Base-by-base conservation (phyloP, 1,284 basidiomycete genomes). In the Puccinia brachypodii region DNA sequence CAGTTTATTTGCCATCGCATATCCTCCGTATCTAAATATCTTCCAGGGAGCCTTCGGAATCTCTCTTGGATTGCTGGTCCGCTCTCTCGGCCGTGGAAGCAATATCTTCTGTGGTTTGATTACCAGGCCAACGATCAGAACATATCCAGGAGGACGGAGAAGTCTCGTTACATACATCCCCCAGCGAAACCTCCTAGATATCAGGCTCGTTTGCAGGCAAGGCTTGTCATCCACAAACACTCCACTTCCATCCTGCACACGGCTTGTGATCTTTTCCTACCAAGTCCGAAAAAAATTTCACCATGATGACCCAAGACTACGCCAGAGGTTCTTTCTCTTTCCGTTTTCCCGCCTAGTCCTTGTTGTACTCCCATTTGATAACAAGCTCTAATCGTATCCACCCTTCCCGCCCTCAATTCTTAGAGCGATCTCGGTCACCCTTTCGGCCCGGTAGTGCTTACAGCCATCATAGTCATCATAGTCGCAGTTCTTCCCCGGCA, bases 341-440 rank as follows among this genome's bases (percentile, higher is more conserved):
- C 13, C 53, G 53, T 25, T 19, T 56, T 56, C 53, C 53, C 28
- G n/a, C n/a, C n/a, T 25, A 1, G 3, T 2, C 8, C 53, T 56
- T 19, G n/a, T 25, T 56, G n/a, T 6, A 56, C 2, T 56, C 4
- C n/a, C n/a, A 11, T 25, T 7, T 25, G 6, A 25, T 22, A 25
- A 25, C n/a, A 56, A 56, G 19, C 53, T 3, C 28, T 6, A 44
- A 47, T 47, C 9, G 19, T 47, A 19, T 47, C 9, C 44, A n/a
- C n/a, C n/a, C n/a, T n/a, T n/a, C n/a, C n/a, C n/a, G n/a, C n/a
- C n/a, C n/a, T n/a, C n/a, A n/a, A n/a, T 50, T 50, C 22, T 50
- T 50, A 76, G 74, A 76, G 36, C 58, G 74, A 76, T 76, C 74
- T 62, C 74, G 74, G 16, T 76, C 74, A 66, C 74, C 74, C 8